phyloP scores from a whole-genome alignment of 1,139 yeast genomes.

The Geotrichum carabidarum region DNA sequence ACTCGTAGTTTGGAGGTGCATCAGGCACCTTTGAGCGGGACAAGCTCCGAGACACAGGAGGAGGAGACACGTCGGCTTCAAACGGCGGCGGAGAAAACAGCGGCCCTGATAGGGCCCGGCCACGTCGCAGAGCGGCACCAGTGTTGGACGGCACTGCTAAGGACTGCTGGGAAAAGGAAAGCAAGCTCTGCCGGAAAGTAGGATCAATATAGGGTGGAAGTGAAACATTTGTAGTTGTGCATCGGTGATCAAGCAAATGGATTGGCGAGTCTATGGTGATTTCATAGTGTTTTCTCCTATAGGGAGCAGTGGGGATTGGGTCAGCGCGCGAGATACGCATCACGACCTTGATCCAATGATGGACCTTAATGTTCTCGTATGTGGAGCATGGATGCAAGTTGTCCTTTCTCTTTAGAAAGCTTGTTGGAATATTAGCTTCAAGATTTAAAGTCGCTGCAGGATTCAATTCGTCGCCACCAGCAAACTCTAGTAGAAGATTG shows the following conservation, averaged over 20 bases:
- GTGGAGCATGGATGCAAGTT: conserved; percentile 78
- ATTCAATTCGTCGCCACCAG: conserved; percentile 26
- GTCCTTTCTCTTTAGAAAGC: conserved; percentile 44
- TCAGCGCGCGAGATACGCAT: conserved; percentile 65
- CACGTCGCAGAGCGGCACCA: background rate
- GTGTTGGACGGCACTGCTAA: background rate
- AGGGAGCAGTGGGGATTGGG: conserved; percentile 44
- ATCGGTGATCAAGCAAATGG: conserved; percentile 55
- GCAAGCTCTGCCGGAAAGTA: conserved; percentile 15
- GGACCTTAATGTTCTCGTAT: conserved; percentile 68
- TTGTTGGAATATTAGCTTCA: conserved; percentile 74
- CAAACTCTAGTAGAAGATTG: conserved; percentile 40
- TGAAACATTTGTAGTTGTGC: conserved; percentile 36
- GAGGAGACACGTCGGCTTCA: conserved; percentile 40
- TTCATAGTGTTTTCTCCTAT: conserved; percentile 78
- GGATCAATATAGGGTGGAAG: conserved; percentile 36
- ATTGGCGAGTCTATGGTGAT: conserved; percentile 89
- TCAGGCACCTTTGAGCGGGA: conserved; percentile 19
- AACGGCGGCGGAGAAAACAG: conserved; percentile 44
- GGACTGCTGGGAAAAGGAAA: background rate
- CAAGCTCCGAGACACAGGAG: conserved; percentile 25
- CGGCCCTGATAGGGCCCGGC: background rate
- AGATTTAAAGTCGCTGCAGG: conserved; percentile 67
- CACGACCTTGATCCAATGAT: conserved; percentile 90
- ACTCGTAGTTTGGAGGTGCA: conserved; percentile 24